Evolutionary conservation across 2,329 filamentous ascomycete species (phyloP), one percentile per base, ranked within the genome.

Genomic region (Colletotrichum sp.): DNA sequence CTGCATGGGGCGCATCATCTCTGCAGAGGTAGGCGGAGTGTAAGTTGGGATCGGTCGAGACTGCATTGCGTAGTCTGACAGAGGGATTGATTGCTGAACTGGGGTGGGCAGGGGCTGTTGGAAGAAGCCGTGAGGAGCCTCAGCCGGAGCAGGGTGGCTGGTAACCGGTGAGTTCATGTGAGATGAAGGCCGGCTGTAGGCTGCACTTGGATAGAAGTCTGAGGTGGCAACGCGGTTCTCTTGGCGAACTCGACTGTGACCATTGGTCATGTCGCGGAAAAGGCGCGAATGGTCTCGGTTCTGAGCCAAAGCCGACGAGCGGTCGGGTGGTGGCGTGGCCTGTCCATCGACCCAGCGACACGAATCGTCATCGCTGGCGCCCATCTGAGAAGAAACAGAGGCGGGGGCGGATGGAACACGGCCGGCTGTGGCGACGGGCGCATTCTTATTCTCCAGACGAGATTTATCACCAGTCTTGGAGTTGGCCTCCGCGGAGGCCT

Each of bases 1-100:
- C 44, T 76, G 73, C 73, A 76, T 76, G 7, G 73, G 70, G 6
- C 73, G 73, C 70, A 76, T 76, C 57, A 76, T 73, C 57, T 76
- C 73, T 9, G 66, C 70, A 28, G 73, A 76, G 21, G 70, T 69
- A 7, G 73, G 70, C 6, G 73, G 70, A 2, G 73, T 67, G 59
- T 76, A 76, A 5, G 73, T 30, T 4, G 72, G 73, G 39, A 76
- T 76, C 7, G 70, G 59, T 13, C 73, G 64, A 65, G 71, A 59
- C 57, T 73, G 70, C 49, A 76, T 65, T 34, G 70, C 65, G 28
- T 73, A 76, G 13, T 76, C 73, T 28, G 73, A 26, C 57, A 76
- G 30, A 9, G 65, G 64, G 10, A 76, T 69, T 18, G 57, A 21
- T 18, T 73, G 73, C 18, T 76, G 73, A 12, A 64, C 59, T 4